Conservation (phyloP, 371 early-diverging fungal species). For the Mortierella sp. region DNA sequence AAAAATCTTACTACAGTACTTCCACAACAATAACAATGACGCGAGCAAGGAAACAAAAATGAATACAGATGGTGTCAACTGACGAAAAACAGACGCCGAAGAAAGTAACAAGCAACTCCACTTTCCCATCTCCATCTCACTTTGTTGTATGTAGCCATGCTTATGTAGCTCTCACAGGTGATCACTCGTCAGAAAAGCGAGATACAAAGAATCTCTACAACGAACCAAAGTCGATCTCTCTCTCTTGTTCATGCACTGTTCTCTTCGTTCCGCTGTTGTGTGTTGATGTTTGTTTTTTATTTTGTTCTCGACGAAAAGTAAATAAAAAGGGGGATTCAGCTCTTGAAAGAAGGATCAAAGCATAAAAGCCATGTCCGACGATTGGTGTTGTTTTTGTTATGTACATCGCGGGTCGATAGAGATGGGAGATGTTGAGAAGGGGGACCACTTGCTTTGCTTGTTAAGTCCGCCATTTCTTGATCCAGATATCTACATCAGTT, state of each 20-base stretch:
- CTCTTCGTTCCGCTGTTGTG: not conserved
- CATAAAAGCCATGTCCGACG: not conserved
- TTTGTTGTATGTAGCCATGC: not conserved
- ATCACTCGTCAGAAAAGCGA: not conserved
- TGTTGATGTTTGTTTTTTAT: not conserved
- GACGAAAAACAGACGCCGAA: not conserved
- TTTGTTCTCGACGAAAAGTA: not conserved
- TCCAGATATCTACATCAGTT: not conserved
- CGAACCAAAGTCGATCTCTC: not conserved
- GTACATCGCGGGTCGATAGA: conserved; percentile 10
- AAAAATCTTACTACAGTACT: no score
- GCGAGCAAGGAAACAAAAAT: not conserved
- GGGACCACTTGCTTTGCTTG: not conserved
- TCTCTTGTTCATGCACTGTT: not conserved
- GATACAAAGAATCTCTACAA: not conserved
- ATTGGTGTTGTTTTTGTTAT: conserved; percentile 8
- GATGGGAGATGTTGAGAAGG: conserved; percentile 2
- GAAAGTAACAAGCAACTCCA: not conserved
- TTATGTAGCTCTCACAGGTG: not conserved
- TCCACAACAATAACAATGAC: not conserved
- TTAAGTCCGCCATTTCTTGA: not conserved
- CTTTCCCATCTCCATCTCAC: not conserved
- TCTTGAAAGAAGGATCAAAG: conserved; percentile 20
- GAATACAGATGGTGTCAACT: not conserved
- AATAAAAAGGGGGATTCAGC: conserved; percentile 1